Evolutionary conservation across 805 yeast genomes (phyloP).

Genomic region (Saccharomyces kudriavzevii): DNA sequence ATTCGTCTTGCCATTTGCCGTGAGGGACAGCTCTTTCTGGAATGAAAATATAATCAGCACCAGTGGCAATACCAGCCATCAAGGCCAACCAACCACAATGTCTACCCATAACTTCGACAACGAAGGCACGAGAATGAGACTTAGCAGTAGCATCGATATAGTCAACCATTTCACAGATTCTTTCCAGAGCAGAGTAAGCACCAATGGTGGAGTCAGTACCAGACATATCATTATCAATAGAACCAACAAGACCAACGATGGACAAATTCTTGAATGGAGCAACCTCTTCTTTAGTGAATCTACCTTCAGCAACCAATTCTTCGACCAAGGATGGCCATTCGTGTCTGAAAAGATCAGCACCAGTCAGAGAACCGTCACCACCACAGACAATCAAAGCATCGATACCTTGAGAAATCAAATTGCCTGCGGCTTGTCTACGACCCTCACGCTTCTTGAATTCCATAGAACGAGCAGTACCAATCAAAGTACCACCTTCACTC

Average conservation of each 20-base stretch:
- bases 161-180: conserved; percentile 91
- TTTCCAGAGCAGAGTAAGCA: conserved; percentile 84
- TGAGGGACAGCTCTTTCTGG: conserved; percentile 87
- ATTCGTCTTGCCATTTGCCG: conserved; percentile 69
- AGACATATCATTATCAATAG: conserved; percentile 97
- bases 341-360: conserved; percentile 87
- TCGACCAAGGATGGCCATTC: conserved; percentile 89
- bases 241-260: conserved; percentile 91
- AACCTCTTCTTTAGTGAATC: conserved; percentile 50
- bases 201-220: conserved; percentile 95
- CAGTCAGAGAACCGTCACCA: conserved; percentile 97
- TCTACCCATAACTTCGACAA: conserved; percentile 97
- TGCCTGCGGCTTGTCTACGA: conserved; percentile 71
- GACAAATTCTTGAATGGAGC: conserved; percentile 63
- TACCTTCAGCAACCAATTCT: conserved; percentile 54
- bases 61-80: conserved; percentile 95
- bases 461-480: conserved; percentile 91
- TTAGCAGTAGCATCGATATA: conserved; percentile 96
- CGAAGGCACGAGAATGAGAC: conserved; percentile 95
- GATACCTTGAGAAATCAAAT: conserved; percentile 79
- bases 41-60: conserved; percentile 88
- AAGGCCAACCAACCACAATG: conserved; percentile 98
- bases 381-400: conserved; percentile 96
- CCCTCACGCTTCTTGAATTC: conserved; percentile 83
- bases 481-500: conserved; percentile 86